Base-by-base conservation (phyloP, 2,329 filamentous ascomycete genomes). In the Microsporum canis region DNA sequence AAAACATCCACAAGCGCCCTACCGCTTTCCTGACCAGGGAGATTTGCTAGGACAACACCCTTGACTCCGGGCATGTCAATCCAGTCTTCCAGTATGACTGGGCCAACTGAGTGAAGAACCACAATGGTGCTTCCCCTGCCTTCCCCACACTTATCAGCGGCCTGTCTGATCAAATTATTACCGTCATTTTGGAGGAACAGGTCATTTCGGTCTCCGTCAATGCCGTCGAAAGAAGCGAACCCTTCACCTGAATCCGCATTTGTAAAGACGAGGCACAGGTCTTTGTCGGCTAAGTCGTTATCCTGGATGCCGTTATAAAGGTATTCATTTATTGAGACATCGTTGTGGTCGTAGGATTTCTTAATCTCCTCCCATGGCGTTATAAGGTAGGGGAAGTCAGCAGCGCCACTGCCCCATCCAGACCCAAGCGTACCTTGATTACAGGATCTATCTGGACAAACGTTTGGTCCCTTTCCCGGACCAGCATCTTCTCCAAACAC, bases 81-180 rank as follows among this genome's bases (percentile, higher is more conserved):
- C 72, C 82, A 88, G 0, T 77, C 76, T 62, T 87, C 84, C 0
- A 87, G 80, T 0, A 85, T 73, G 2, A 85, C 77, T 3, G 80
- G 76, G 66, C 92, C 92, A 27, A 96, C 89, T 0, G 89, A 83
- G 70, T 96, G 91, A 2, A 95, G 80, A 3, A 96, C 84, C 1
- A 96, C 91, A n/a, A 96, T 78, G 0, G 91, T 88, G 39, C 82
- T 79, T 7, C 85, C 85, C 14, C 78, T 61, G 34, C 84, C 86
- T 36, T 77, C 79, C 39, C 85, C 86, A 66, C 87, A 90, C 57
- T 80, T 80, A 7, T 76, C 74, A 0, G 90, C 88, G 0, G 92
- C 89, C 14, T 83, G 78, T 61, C 84, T 75, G 36, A 96, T 84
- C 0, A 97, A 71, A 1, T 71, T 77, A 64, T 95, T 88, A n/a